Evolutionary conservation across 2,329 filamentous ascomycete genomes (phyloP).

Genomic region (Aspergillus uvarum): DNA sequence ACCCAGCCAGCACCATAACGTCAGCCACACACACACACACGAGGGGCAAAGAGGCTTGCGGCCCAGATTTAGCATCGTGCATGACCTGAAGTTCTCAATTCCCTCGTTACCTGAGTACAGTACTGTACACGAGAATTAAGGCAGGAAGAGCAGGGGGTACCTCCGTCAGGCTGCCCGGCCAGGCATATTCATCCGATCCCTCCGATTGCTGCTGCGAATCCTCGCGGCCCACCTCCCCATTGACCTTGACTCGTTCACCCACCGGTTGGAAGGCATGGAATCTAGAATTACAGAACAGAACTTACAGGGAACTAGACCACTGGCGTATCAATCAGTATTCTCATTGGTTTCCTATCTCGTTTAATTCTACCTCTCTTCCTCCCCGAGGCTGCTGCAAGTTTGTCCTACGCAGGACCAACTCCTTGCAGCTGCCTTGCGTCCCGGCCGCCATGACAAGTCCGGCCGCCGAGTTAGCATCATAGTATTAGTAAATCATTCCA

Average conservation of each 20-base stretch:
- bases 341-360: constrained; percentile 6
- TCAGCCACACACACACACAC: not conserved
- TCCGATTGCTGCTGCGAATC: not conserved
- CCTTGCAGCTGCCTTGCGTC: constrained; percentile 21
- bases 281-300: too few species aligned
- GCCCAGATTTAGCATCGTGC: not conserved
- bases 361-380: not conserved
- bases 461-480: not conserved
- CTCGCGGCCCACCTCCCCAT: not conserved
- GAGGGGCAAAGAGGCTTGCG: not conserved
- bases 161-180: not conserved
- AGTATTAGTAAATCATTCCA: constrained; percentile 8
- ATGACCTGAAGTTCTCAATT: not conserved
- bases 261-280: too few species aligned
- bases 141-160: not conserved
- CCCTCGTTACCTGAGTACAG: not conserved
- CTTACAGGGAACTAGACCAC: not conserved
- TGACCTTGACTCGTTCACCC: not conserved
- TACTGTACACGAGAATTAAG: too few species aligned
- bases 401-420: not conserved
- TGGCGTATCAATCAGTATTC: not conserved
- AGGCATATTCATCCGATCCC: not conserved
- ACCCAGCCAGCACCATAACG: not conserved
- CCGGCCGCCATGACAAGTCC: constrained; percentile 6
- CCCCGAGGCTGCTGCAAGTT: not conserved